Conservation (phyloP, 2,329 filamentous ascomycete genomes). For the Epichloe brachyelytri region DNA sequence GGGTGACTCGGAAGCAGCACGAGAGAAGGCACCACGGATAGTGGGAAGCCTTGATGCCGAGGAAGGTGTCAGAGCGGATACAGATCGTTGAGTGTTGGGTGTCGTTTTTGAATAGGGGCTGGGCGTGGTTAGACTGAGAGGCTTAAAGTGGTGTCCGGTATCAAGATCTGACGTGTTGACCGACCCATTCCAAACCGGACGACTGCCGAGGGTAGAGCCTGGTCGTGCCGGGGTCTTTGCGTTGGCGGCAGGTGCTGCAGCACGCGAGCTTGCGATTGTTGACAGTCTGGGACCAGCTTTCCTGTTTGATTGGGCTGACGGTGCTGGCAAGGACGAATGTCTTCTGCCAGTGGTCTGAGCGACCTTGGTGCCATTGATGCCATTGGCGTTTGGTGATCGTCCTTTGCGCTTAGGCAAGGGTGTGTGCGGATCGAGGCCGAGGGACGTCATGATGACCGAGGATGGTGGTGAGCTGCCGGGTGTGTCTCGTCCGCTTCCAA, state of each 20-base stretch:
- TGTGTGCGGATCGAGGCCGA: slow-evolving; percentile 36
- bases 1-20: slow-evolving; percentile 36
- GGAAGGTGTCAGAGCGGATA: slow-evolving; percentile 28
- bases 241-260: slow-evolving; percentile 31
- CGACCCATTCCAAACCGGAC: slow-evolving; percentile 62
- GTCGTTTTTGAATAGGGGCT: slow-evolving; percentile 40
- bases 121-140: slow-evolving; percentile 45
- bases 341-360: slow-evolving; percentile 33
- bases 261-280: slow-evolving; percentile 34
- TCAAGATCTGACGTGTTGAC: slow-evolving; percentile 51
- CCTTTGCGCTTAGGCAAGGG: slow-evolving; percentile 30
- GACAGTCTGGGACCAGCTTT: slow-evolving; percentile 34
- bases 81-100: slow-evolving; percentile 26
- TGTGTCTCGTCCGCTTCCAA: slow-evolving; percentile 56
- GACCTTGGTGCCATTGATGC: slow-evolving; percentile 30
- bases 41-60: slow-evolving; percentile 35
- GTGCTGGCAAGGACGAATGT: slow-evolving; percentile 35
- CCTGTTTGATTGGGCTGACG: slow-evolving; percentile 25
- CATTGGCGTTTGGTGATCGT: slow-evolving; percentile 32
- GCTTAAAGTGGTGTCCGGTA: slow-evolving; percentile 56
- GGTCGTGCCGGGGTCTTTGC: slow-evolving; percentile 29
- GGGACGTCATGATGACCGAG: slow-evolving; percentile 45
- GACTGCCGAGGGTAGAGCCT: slow-evolving; percentile 34
- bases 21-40: slow-evolving; percentile 33
- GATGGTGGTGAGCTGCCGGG: slow-evolving; percentile 55